phyloP scores from a whole-genome alignment of 2,329 filamentous ascomycete species.

The Raffaelea arxii region DNA sequence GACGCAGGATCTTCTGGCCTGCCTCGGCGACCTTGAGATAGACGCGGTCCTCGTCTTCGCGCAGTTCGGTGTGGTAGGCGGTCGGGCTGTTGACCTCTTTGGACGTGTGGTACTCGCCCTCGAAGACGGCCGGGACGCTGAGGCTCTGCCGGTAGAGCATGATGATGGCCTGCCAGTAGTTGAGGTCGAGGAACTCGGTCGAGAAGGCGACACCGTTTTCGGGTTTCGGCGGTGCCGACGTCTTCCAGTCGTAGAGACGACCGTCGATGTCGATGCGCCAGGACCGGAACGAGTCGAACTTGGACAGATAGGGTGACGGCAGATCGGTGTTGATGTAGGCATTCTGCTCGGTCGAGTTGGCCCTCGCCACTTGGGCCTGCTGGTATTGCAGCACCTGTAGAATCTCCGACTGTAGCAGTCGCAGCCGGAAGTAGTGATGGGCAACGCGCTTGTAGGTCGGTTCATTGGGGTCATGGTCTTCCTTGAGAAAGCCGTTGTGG shows the following conservation, averaged over 20 bases:
- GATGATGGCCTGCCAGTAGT: constrained; percentile 96
- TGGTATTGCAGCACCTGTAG: constrained; percentile 88
- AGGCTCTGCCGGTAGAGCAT: constrained; percentile 91
- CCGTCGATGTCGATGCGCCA: constrained; percentile 86
- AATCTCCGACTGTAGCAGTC: constrained; percentile 88
- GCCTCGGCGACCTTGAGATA: constrained; percentile 94
- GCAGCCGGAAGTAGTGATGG: constrained; percentile 83
- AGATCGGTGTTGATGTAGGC: constrained; percentile 69
- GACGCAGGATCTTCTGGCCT: constrained; percentile 80
- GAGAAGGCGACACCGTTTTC: constrained; percentile 86
- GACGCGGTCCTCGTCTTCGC: constrained; percentile 80
- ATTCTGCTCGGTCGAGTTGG: constrained; percentile 53
- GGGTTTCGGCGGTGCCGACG: constrained; percentile 62
- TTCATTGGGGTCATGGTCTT: constrained; percentile 42
- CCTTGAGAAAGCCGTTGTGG: constrained; percentile 58
- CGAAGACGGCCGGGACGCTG: constrained; percentile 74
- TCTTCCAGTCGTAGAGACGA: constrained; percentile 78
- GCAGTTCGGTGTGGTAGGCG: constrained; percentile 52
- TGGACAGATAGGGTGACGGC: constrained; percentile 74
- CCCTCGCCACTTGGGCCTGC: constrained; percentile 70
- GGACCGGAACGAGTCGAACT: constrained; percentile 74
- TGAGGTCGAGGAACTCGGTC: constrained; percentile 81
- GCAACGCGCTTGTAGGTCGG: constrained; percentile 86
- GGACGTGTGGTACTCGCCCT: constrained; percentile 62
- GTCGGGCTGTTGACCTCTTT: constrained; percentile 55